Evolutionary conservation across 805 yeast genomes (phyloP).

Genomic region (Nakazawaea laoshanensis): DNA sequence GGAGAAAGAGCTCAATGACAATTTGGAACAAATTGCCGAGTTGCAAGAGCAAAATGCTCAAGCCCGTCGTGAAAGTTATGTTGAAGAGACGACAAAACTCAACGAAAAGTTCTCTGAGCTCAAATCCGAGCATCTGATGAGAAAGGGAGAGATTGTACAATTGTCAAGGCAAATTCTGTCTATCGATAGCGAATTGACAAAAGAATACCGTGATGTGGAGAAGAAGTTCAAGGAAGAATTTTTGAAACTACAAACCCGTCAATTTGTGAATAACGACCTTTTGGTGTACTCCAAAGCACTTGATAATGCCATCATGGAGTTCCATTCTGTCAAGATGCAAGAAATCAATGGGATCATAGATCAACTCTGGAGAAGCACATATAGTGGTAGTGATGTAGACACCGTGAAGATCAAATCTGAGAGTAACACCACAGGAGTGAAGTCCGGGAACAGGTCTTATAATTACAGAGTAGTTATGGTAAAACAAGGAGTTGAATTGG

Average conservation of each 20-base stretch:
- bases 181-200: conserved; percentile 48
- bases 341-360: conserved; percentile 83
- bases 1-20: conserved; percentile 25
- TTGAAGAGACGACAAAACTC: conserved; percentile 44
- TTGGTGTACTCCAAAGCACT: conserved; percentile 76
- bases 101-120: conserved; percentile 41
- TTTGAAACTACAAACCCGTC: conserved; percentile 67
- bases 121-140: conserved; percentile 62
- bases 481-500: conserved; percentile 84
- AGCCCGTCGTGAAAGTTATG: conserved; percentile 50
- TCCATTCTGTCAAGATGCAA: conserved; percentile 84
- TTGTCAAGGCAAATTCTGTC: conserved; percentile 60
- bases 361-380: conserved; percentile 90
- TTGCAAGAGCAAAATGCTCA: conserved; percentile 54
- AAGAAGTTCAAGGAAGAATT: conserved; percentile 57
- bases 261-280: conserved; percentile 73
- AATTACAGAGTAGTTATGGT: conserved; percentile 94
- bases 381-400: conserved; percentile 93
- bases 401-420: conserved; percentile 82
- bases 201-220: conserved; percentile 68
- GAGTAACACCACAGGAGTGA: conserved; percentile 38
- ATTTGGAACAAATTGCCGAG: conserved; percentile 30
- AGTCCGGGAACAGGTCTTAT: conserved; percentile 53
- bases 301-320: conserved; percentile 90
- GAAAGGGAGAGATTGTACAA: conserved; percentile 80